Base-by-base conservation (phyloP, 345 rosid genomes). In the Eucalyptus sp. region DNA sequence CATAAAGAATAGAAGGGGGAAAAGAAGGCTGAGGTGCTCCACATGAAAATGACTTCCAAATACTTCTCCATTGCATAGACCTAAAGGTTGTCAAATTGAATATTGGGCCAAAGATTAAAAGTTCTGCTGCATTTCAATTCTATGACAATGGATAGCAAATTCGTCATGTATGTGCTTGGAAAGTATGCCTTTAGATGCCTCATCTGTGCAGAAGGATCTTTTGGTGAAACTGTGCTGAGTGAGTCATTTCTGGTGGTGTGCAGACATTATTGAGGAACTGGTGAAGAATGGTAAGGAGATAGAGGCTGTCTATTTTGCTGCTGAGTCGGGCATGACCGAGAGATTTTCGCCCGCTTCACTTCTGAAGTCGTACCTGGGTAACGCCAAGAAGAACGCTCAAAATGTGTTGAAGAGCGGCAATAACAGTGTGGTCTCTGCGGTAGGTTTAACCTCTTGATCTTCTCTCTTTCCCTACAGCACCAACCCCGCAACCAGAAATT, bases 291-390 rank as follows among this genome's bases (percentile, higher is more conserved):
- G 95, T 58, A 94, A 94, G 89, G 95, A 94, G 92, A 88, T 94
- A 24, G 96, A 94, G 89, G 96, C 95, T 41, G 92, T 91, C 24
- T 93, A 93, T 92, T 95, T 95, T 89, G 94, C 95, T 87, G 88
- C 86, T n/a, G 96, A 93, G 58, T 88, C 93, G 15, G 93, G 94
- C 88, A 88, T 94, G 89, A 91, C 95, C 1, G 92, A 95, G 50
- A 94, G 89, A 90, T 95, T 91, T 91, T 88, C 95, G 71, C 94
- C 94, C 1, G 87, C 93, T 68, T 90, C 93, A 49, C 91, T 95
- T 86, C 93, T 95, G 54, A 92, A 92, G 90, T 95, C 95, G 64
- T 89, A 89, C 88, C 92, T 90, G 41, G 91, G 89, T 68, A 93
- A 91, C 68, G 89, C 91, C 64, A 95, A 89, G 89, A 92, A 90